phyloP scores from a whole-genome alignment of 2,329 filamentous ascomycete genomes.

The Falciphora oryzae region DNA sequence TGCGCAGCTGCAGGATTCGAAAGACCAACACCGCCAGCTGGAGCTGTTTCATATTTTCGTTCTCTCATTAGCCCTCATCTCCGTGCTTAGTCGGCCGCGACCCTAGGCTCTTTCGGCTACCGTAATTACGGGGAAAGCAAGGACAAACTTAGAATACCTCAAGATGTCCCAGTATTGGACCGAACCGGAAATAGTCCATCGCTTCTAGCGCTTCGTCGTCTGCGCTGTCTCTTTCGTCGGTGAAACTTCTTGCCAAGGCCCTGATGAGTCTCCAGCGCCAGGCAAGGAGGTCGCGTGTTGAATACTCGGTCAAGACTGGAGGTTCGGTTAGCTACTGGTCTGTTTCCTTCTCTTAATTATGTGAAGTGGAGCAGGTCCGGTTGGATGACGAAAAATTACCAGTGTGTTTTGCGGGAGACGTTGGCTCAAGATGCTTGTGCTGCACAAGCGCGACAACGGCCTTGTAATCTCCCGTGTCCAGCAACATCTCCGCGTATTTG shows the following conservation, averaged over 20 bases:
- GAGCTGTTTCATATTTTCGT: not conserved
- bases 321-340: not conserved
- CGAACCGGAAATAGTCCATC: not conserved
- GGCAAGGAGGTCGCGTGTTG: not conserved
- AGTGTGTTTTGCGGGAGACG: no score
- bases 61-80: not conserved
- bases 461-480: slow-evolving; percentile 23
- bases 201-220: not conserved
- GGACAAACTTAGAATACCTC: not conserved
- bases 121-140: no score
- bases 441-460: not conserved
- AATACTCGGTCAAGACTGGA: not conserved
- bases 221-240: not conserved
- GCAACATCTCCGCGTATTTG: slow-evolving; percentile 23
- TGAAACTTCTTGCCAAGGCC: not conserved
- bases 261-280: slow-evolving; percentile 9
- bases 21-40: not conserved
- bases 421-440: not conserved
- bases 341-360: no score
- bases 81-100: no score
- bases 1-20: not conserved
- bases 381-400: not conserved
- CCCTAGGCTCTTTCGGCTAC: no score
- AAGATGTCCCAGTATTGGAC: not conserved
- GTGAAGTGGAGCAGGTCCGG: not conserved